Evolutionary conservation across 768 basidiomycete species (phyloP).

Genomic region (Amanita pallidorosea): DNA sequence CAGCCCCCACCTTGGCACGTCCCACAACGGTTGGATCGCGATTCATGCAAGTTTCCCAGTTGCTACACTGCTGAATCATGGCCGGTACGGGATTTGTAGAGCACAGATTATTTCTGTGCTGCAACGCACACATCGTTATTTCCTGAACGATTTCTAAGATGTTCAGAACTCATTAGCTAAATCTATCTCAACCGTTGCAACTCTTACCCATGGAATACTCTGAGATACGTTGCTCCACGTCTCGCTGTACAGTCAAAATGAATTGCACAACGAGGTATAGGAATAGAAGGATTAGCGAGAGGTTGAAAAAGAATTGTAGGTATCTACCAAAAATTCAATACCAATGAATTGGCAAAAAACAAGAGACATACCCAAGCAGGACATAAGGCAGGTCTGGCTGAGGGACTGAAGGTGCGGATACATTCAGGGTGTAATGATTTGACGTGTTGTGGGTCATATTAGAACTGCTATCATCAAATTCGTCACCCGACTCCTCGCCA

Average conservation of each 20-base stretch:
- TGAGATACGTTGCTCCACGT: conserved; percentile 78
- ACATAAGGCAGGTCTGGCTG: conserved; percentile 69
- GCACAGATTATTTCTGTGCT: conserved; percentile 80
- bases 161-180: background rate
- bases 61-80: conserved; percentile 76
- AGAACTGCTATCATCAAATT: conserved; percentile 32
- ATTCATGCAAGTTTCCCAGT: conserved; percentile 94
- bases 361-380: conserved; percentile 61
- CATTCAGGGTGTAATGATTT: conserved; percentile 77
- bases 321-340: conserved; percentile 41
- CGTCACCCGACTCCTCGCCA: conserved; percentile 25
- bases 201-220: conserved; percentile 81
- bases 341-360: background rate
- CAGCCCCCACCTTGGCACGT: conserved; percentile 83
- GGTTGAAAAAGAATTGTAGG: conserved; percentile 90
- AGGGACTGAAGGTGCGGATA: conserved; percentile 48
- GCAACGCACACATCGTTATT: conserved; percentile 75
- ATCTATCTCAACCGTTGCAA: background rate
- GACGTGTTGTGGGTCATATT: conserved; percentile 44
- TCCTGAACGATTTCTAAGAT: conserved; percentile 79
- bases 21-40: conserved; percentile 86
- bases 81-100: conserved; percentile 69
- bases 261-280: conserved; percentile 81
- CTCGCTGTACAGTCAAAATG: conserved; percentile 80
- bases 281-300: conserved; percentile 71